Evolutionary conservation across 768 basidiomycete genomes (phyloP).

Genomic region (Suillus tomentosus): DNA sequence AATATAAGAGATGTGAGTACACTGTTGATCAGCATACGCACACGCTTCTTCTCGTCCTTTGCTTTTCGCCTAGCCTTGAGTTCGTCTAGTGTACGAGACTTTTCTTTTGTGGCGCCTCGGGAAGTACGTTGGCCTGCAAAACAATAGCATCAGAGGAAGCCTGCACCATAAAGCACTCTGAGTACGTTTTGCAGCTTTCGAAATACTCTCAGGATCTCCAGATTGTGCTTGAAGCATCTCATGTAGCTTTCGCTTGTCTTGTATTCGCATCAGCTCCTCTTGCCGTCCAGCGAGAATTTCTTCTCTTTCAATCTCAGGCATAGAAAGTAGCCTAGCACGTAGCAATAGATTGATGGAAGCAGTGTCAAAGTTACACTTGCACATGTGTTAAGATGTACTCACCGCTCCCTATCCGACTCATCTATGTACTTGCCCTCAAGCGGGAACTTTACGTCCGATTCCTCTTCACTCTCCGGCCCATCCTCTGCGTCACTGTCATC

Average conservation of each 20-base stretch:
- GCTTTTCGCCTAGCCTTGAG: conserved; percentile 85
- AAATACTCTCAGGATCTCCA: conserved; percentile 57
- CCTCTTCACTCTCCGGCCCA: conserved; percentile 64
- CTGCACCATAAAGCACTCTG: conserved; percentile 18
- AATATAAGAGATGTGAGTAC: conserved; percentile 16
- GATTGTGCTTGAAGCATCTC: conserved; percentile 72
- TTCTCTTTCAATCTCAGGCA: conserved; percentile 91
- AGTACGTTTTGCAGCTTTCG: conserved; percentile 79
- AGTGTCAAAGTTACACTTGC: conserved; percentile 31
- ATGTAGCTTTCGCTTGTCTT: conserved; percentile 70
- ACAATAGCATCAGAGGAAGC: conserved; percentile 15
- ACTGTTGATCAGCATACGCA: conserved; percentile 36
- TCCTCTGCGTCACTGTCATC: conserved; percentile 53
- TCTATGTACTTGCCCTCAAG: conserved; percentile 90
- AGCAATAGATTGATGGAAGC: conserved; percentile 14
- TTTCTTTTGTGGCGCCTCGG: conserved; percentile 79
- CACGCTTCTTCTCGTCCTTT: conserved; percentile 86
- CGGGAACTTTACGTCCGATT: conserved; percentile 71
- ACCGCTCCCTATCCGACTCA: conserved; percentile 82
- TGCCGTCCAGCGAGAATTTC: conserved; percentile 77
- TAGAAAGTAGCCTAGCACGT: conserved; percentile 60
- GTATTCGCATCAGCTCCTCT: conserved; percentile 77
- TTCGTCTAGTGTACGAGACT: conserved; percentile 76
- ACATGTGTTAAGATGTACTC: conserved; percentile 38
- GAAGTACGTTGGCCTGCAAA: conserved; percentile 68